Evolutionary conservation across 768 basidiomycete genomes (phyloP), one percentile per base, ranked within the genome.

Genomic region (Ramaria rubella): DNA sequence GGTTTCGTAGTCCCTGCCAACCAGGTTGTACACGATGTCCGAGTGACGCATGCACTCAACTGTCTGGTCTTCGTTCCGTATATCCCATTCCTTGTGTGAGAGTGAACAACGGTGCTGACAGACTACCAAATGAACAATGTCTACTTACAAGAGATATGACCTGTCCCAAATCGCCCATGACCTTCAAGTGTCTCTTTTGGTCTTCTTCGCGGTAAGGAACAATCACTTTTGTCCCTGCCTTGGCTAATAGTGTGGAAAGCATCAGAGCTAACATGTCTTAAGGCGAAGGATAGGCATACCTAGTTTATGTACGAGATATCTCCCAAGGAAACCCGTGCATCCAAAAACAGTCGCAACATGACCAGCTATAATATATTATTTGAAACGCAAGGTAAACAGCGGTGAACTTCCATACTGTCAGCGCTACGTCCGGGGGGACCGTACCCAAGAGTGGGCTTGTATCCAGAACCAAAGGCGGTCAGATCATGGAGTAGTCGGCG

Each of bases 291-390:
- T 43, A 53, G 36, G 68, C 83, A 62, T 65, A 93, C 92, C 94
- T 12, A 99, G 81, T 76, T 97, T 97, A 30, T 87, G 81, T 38
- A 97, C 90, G 43, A 97, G 76, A 71, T 98, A 98, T 67, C 94
- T 77, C 44, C 95, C 96, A 58, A 99, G 75, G 70, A 97, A 98
- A 5, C 94, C 91, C 3, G 94, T 96, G 68, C 86, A 89, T 23
- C 96, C 96, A 77, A 99, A 98, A 49, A 98, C 94, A 15, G 96
- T 99, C 40, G 87, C 95, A 34, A 86, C 81, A 72, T 94, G 94
- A 2, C 95, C 96, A 40, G 87, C 55, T 56, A 23, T 1, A 45
- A 23, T 15, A 51, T 19, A 5, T 14, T 46, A 6, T 56, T 15
- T 8, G 44, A 31, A 45, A 29, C n/a, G 26, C 14, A 19, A 5